Conservation (phyloP, 345 rosid species). For the Syzygium aqueum region DNA sequence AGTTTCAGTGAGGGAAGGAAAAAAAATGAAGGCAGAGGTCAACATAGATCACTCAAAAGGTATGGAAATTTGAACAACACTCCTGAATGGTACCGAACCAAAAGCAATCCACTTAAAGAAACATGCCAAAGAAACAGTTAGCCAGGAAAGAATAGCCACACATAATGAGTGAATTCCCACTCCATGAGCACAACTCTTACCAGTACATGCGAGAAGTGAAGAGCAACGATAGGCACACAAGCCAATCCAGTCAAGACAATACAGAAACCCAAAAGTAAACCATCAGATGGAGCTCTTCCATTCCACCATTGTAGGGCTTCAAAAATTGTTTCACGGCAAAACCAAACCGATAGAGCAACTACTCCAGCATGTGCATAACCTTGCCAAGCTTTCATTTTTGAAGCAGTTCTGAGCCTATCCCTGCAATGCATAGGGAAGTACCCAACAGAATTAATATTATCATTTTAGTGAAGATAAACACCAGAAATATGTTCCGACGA, state of each 20-base stretch:
- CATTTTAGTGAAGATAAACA: background rate
- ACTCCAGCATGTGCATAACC: constrained; percentile 83
- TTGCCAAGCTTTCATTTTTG: constrained; percentile 98
- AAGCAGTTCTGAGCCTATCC: constrained; percentile 69
- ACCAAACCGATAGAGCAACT: constrained; percentile 84
- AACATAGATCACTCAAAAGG: background rate
- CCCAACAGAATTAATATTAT: background rate
- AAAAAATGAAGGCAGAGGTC: background rate
- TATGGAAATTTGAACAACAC: background rate
- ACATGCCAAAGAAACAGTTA: background rate
- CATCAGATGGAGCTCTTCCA: constrained; percentile 91
- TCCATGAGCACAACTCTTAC: constrained; percentile 25
- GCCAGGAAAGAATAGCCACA: background rate
- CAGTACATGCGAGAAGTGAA: constrained; percentile 91
- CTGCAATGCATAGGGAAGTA: constrained; percentile 35
- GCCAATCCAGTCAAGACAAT: constrained; percentile 78
- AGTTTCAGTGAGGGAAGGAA: background rate
- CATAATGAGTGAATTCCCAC: background rate
- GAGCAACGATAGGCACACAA: constrained; percentile 80
- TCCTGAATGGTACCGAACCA: background rate
- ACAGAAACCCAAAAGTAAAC: constrained; percentile 88
- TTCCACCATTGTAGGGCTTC: constrained; percentile 98
- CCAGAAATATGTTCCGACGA: background rate
- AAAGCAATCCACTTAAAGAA: background rate
- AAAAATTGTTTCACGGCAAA: constrained; percentile 92